Conservation (phyloP, 768 basidiomycete species). For the Lactifluus pinguis region DNA sequence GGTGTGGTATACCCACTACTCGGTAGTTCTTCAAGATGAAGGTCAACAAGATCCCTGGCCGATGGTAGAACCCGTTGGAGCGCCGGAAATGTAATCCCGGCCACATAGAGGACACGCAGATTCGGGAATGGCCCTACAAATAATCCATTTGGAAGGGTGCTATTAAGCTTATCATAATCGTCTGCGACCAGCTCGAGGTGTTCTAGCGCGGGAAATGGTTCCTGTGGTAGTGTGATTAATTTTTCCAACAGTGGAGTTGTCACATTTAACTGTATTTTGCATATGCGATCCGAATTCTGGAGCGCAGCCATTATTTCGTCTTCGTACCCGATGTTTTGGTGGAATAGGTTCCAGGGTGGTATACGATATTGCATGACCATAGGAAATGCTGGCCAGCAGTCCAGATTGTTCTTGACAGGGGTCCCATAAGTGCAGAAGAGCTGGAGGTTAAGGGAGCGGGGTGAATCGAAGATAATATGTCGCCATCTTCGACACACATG, state of each 20-base stretch:
- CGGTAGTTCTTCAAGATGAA: conserved; percentile 1
- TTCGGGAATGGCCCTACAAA: background rate
- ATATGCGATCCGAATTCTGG: background rate
- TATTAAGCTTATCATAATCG: too few relatives aligned
- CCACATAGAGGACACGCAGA: background rate
- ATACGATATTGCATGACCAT: background rate
- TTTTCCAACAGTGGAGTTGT: background rate
- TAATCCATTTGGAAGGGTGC: background rate
- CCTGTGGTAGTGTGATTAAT: background rate
- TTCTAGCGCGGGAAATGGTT: background rate
- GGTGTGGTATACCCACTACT: background rate
- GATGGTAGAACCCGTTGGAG: background rate
- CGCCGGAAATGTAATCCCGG: background rate
- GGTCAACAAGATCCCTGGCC: background rate
- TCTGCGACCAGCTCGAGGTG: background rate
- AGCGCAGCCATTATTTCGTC: background rate
- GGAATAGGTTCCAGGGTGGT: too few relatives aligned
- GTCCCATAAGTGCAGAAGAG: background rate
- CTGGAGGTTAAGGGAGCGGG: background rate
- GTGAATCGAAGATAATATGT: background rate
- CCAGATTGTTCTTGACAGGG: background rate
- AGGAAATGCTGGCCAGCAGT: background rate
- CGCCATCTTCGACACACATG: background rate
- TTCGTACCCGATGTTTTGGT: too few relatives aligned
- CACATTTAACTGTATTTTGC: background rate